Percentiles rank a stretch among this genome's conserved stretches.
phyloP scores from a whole-genome alignment of 352 stramenopile species.

The Phytophthora multivora region DNA sequence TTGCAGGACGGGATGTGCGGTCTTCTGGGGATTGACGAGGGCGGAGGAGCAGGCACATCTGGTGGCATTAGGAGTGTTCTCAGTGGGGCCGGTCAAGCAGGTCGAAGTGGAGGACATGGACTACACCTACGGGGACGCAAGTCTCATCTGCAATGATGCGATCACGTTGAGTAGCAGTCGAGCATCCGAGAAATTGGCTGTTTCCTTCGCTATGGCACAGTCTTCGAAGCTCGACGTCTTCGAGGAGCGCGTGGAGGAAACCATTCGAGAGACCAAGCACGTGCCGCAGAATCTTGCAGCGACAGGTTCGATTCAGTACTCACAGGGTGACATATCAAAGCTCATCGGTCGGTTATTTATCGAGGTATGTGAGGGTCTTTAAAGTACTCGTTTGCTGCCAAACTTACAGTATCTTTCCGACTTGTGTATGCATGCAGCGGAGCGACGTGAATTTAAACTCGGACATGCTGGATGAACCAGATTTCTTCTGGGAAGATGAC shows the following conservation, averaged over 20 bases:
- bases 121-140: conserved; percentile 80
- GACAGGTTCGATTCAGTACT: conserved; percentile 91
- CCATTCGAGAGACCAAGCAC: conserved; percentile 86
- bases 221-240: conserved; percentile 94
- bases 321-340: conserved; percentile 90
- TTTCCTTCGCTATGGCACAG: conserved; percentile 93
- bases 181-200: conserved; percentile 90
- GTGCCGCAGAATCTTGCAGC: conserved; percentile 89
- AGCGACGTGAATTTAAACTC: conserved; percentile 95
- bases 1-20: conserved; percentile 78
- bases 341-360: conserved; percentile 92
- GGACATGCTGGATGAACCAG: conserved; percentile 94
- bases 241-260: conserved; percentile 90
- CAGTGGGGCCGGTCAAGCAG: conserved; percentile 75
- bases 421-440: conserved; percentile 47
- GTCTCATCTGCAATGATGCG: conserved; percentile 80
- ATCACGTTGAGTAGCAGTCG: conserved; percentile 84
- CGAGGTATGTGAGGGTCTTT: conserved; percentile 44
- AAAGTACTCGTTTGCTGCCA: neutral
- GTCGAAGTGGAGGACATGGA: conserved; percentile 91
- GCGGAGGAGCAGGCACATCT: conserved; percentile 83
- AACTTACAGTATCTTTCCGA: neutral
- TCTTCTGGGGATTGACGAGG: conserved; percentile 90
- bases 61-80: conserved; percentile 60
- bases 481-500: conserved; percentile 96